phyloP scores from a whole-genome alignment of 169 alveolate genomes.

The Plasmodium adleri region DNA sequence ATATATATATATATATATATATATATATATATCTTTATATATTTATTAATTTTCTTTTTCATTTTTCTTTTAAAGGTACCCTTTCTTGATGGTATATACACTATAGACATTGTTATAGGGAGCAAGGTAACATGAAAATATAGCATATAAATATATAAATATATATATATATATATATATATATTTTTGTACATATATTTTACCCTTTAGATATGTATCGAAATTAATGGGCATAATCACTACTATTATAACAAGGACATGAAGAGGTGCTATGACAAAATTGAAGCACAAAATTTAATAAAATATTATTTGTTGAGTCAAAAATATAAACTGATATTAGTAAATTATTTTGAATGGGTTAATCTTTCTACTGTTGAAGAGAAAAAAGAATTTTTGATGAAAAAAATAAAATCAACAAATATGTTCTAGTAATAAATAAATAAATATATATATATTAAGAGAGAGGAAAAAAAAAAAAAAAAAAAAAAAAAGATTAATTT shows the following conservation, averaged over 20 bases:
- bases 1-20: background rate
- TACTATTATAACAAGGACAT: conserved; percentile 39
- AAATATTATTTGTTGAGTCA: conserved; percentile 67
- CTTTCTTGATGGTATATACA: conserved; percentile 72
- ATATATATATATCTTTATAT: background rate
- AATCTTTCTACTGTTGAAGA: conserved; percentile 16
- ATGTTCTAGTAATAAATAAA: background rate
- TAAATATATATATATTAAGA: no score
- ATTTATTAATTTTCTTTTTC: background rate
- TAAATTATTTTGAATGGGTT: conserved; percentile 50
- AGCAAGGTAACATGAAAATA: conserved; percentile 15
- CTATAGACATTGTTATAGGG: conserved; percentile 50
- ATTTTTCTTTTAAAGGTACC: conserved; percentile 44
- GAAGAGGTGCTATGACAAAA: conserved; percentile 53
- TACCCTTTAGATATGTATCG: conserved; percentile 34
- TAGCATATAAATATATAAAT: background rate
- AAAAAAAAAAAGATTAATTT: no score
- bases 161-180: background rate
- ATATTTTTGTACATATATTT: background rate
- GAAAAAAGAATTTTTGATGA: conserved; percentile 36
- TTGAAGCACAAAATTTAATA: conserved; percentile 46
- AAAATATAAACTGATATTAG: conserved; percentile 40
- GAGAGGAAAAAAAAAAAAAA: no score
- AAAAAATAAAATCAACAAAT: conserved; percentile 7
- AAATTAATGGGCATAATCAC: conserved; percentile 64